A percentile compares a stretch with the other conserved stretches of the same genome.
Evolutionary conservation across 106 monocot species (phyloP).

Genomic region (Acanthochlamys bracteata): DNA sequence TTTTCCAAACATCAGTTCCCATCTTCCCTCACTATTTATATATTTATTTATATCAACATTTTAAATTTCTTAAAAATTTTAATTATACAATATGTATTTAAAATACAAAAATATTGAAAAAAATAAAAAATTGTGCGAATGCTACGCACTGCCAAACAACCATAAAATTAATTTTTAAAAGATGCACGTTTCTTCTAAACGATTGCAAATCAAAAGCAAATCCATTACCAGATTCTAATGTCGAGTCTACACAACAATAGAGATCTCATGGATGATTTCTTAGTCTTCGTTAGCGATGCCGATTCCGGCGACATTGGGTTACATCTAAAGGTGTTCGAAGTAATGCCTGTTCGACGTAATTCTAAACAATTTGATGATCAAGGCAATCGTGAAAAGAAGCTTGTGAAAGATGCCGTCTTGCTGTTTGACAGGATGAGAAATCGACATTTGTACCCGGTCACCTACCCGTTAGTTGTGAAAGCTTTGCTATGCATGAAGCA

Average conservation of each 20-base stretch:
- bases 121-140: too few relatives aligned
- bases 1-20: too few relatives aligned
- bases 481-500: conserved; percentile 13
- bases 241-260: conserved; percentile 26
- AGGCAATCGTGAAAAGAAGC: conserved; percentile 23
- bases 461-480: conserved; percentile 41
- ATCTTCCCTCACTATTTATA: too few relatives aligned
- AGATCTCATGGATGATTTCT: conserved; percentile 28
- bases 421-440: conserved; percentile 27
- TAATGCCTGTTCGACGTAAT: conserved; percentile 17
- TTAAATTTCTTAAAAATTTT: too few relatives aligned
- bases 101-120: too few relatives aligned
- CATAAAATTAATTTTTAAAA: conserved; percentile 23
- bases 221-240: conserved; percentile 31
- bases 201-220: conserved; percentile 33
- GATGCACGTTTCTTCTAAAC: conserved; percentile 25
- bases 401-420: neutral
- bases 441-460: conserved; percentile 19
- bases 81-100: too few relatives aligned
- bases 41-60: too few relatives aligned
- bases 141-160: conserved; percentile 2
- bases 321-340: conserved; percentile 22
- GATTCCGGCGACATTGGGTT: conserved; percentile 15
- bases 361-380: conserved; percentile 33
- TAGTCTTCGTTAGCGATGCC: conserved; percentile 25